A percentile compares a stretch with the other conserved stretches of the same genome.
phyloP scores from a whole-genome alignment of 2,329 filamentous ascomycete genomes.

The Exutisphaerella laricina region DNA sequence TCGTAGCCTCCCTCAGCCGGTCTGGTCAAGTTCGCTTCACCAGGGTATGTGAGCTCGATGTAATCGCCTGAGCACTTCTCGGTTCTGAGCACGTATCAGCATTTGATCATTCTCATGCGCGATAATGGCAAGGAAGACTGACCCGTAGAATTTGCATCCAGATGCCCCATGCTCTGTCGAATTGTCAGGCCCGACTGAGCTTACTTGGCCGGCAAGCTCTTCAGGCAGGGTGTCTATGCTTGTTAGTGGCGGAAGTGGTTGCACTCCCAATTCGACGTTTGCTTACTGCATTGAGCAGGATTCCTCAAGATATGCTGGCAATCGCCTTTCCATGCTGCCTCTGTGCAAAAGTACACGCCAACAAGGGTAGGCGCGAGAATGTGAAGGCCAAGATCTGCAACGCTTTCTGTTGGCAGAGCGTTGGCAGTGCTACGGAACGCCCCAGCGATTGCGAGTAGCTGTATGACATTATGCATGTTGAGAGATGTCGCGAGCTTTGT shows the following conservation, averaged over 20 bases:
- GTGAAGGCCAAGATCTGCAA: conserved; percentile 9
- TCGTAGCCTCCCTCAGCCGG: background rate
- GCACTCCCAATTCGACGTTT: background rate
- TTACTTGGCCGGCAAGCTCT: conserved; percentile 13
- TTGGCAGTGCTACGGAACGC: conserved; percentile 5
- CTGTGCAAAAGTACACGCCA: conserved; percentile 19
- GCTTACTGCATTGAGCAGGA: conserved; percentile 21
- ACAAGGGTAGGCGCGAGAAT: conserved; percentile 17
- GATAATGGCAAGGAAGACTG: conserved; percentile 4
- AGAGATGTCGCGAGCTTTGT: no score
- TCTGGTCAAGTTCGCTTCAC: background rate
- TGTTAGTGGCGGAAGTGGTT: background rate
- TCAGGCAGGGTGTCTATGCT: conserved; percentile 15
- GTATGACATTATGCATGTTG: conserved; percentile 3
- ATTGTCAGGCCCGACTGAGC: conserved; percentile 14
- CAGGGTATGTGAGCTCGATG: background rate
- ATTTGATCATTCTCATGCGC: background rate
- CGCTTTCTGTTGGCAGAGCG: conserved; percentile 9
- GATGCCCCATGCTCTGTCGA: conserved; percentile 10
- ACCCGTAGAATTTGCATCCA: conserved; percentile 19
- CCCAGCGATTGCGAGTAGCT: conserved; percentile 4
- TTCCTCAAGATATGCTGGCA: conserved; percentile 15
- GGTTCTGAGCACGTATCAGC: background rate
- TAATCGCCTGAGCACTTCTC: background rate
- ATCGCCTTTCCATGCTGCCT: conserved; percentile 14